These are phyloP conservation scores for Rhodocollybia butyracea DNA, from an alignment of 768 basidiomycete genomes.

Conservation along the genomic window DNA sequence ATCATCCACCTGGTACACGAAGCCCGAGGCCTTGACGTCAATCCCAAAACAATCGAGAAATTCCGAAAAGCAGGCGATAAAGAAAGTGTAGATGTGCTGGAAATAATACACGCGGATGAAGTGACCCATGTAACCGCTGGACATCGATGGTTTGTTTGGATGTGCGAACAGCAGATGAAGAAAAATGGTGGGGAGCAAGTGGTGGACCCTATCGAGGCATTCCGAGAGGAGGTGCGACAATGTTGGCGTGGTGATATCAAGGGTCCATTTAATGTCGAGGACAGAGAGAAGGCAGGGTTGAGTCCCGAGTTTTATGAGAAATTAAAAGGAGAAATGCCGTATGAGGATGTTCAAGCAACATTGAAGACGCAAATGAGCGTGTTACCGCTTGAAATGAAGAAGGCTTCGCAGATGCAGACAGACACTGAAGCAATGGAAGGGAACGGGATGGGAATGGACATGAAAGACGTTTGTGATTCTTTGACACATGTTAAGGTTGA, in stretches of 20 bases:
- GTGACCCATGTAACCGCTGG: constrained; percentile 81
- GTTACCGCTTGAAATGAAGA: not conserved
- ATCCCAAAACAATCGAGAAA: constrained; percentile 74
- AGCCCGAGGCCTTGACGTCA: constrained; percentile 80
- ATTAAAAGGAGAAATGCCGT: constrained; percentile 56
- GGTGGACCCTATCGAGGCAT: constrained; percentile 59
- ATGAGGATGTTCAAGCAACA: not conserved
- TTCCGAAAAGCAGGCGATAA: constrained; percentile 63
- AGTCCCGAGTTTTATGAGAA: constrained; percentile 69
- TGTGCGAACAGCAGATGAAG: constrained; percentile 47
- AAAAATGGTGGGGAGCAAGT: constrained; percentile 10
- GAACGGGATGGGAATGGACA: not conserved
- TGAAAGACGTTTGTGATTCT: not conserved
- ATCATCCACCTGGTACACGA: constrained; percentile 88
- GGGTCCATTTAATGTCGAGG: constrained; percentile 80
- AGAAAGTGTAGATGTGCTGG: constrained; percentile 65
- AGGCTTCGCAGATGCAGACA: not conserved
- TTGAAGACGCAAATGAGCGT: not conserved
- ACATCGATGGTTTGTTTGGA: constrained; percentile 81
- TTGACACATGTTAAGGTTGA: not conserved
- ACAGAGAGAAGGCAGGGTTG: constrained; percentile 71
- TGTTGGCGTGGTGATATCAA: constrained; percentile 74
- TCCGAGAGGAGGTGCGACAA: constrained; percentile 64
- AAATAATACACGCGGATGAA: constrained; percentile 79
- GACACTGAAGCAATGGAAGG: not conserved